Base-by-base conservation (phyloP, 2,329 filamentous ascomycete species). In the Colletotrichum destructivum region DNA sequence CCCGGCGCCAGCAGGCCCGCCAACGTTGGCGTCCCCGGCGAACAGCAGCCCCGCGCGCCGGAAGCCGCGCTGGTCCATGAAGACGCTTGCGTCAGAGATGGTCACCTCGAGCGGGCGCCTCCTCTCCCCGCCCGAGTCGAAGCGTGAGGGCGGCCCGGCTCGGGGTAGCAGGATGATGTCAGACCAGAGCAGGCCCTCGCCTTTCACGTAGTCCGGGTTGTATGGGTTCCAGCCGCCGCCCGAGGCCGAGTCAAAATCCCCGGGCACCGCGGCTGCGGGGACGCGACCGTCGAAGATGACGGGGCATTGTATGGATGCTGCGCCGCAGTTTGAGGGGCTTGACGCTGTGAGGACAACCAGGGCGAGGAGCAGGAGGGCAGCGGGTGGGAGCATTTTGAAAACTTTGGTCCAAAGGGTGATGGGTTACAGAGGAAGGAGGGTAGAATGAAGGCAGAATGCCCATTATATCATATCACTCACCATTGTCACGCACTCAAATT, bases 11-110 rank as follows among this genome's bases (percentile, higher is more conserved):
- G 81, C 84, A 0, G 81, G 80, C 42, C 82, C 80, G 57, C 77
- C 79, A 46, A 75, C 77, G 76, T 86, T 86, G 59, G 76, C 77
- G 76, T 85, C 84, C 67, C 77, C 80, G 69, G 79, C 76, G 76
- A 86, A 82, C 77, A 83, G 83, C 62, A 86, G 76, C 0, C 84
- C 84, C 4, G 81, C 84, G 55, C 84, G 80, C n/a, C 84, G 81
- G 80, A 86, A 86, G 26, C 84, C 84, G 54, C 81, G 79, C 78
- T 86, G 84, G 42, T 74, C 77, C 79, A 84, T 82, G 79, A 85
- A 86, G 77, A 86, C 80, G 77, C 81, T 83, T 63, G 77, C 70
- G 77, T 86, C 84, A 76, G 78, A 80, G 75, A 86, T 78, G 63
- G 83, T 85, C 23, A 85, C 83, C 76, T 85, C 84, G 71, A 85